A percentile compares a stretch with the other conserved stretches of the same genome.
These are phyloP conservation scores for Erythrobasidium hasegawianum DNA, from an alignment of 1,284 basidiomycete genomes.

Conservation along the genomic window DNA sequence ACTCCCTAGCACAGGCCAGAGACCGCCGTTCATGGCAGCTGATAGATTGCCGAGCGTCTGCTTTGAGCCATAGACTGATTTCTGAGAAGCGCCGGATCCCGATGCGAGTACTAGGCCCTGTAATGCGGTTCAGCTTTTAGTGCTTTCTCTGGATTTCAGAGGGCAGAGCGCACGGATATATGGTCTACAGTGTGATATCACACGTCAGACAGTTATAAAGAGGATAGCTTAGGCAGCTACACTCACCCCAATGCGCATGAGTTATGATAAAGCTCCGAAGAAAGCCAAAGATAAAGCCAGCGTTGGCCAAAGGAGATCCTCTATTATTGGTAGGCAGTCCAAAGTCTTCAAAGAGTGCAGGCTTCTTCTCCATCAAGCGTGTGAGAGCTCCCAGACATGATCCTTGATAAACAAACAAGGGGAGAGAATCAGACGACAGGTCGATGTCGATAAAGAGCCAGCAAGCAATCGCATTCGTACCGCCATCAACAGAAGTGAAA, in stretches of 20 bases:
- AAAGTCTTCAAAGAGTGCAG: constrained; percentile 39
- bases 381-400: constrained; percentile 44
- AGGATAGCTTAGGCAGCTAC: background rate
- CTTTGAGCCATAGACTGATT: constrained; percentile 40
- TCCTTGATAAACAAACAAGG: constrained; percentile 28
- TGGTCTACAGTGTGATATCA: constrained; percentile 42
- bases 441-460: too few relatives aligned
- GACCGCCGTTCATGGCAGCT: constrained; percentile 41
- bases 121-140: background rate
- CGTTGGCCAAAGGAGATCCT: constrained; percentile 1
- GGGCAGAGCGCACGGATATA: constrained; percentile 39
- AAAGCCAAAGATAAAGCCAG: constrained; percentile 21
- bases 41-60: constrained; percentile 43
- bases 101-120: constrained; percentile 18
- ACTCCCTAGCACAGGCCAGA: constrained; percentile 44
- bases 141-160: background rate
- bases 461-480: constrained; percentile 36
- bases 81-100: constrained; percentile 17
- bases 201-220: background rate
- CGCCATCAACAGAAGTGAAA: constrained; percentile 49
- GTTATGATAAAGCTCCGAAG: constrained; percentile 38
- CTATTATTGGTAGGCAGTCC: background rate
- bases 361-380: constrained; percentile 37
- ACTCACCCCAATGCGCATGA: constrained; percentile 40
- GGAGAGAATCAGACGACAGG: background rate